Percentiles rank a stretch among this genome's conserved stretches.
Conservation (phyloP, 805 yeast genomes). For the Spathaspora boniae region DNA sequence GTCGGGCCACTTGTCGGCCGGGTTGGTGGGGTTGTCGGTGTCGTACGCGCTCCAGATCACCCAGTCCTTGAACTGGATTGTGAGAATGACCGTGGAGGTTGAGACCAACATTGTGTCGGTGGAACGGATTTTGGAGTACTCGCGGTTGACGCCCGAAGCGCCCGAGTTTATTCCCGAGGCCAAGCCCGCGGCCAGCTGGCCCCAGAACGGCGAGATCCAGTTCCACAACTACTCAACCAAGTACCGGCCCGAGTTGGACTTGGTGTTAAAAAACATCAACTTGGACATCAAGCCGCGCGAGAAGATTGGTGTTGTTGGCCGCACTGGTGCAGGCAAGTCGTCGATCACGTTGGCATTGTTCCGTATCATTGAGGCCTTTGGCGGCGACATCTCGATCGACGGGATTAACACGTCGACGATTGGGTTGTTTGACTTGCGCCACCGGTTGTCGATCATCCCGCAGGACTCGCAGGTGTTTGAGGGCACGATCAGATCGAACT, state of each 20-base stretch:
- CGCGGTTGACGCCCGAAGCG: slow-evolving; percentile 80
- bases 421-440: slow-evolving; percentile 43
- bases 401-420: slow-evolving; percentile 28
- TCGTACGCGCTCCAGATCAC: slow-evolving; percentile 92
- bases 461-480: slow-evolving; percentile 46
- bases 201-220: slow-evolving; percentile 32
- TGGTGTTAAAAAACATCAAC: slow-evolving; percentile 38
- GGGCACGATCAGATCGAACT: slow-evolving; percentile 38
- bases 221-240: slow-evolving; percentile 38
- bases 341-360: slow-evolving; percentile 42
- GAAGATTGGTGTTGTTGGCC: slow-evolving; percentile 43
- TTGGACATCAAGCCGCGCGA: slow-evolving; percentile 35
- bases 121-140: slow-evolving; percentile 88
- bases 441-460: slow-evolving; percentile 40
- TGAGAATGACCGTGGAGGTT: slow-evolving; percentile 97
- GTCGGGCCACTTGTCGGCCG: slow-evolving; percentile 74
- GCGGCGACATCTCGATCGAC: slow-evolving; percentile 37
- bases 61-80: slow-evolving; percentile 94
- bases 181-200: slow-evolving; percentile 54
- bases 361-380: slow-evolving; percentile 39
- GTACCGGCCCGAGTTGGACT: slow-evolving; percentile 43
- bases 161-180: slow-evolving; percentile 59
- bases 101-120: slow-evolving; percentile 97
- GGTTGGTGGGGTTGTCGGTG: slow-evolving; percentile 89
- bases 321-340: slow-evolving; percentile 47